Base-by-base conservation (phyloP, 208 protist genomes). In the Kentomonas sorsogonicus region DNA sequence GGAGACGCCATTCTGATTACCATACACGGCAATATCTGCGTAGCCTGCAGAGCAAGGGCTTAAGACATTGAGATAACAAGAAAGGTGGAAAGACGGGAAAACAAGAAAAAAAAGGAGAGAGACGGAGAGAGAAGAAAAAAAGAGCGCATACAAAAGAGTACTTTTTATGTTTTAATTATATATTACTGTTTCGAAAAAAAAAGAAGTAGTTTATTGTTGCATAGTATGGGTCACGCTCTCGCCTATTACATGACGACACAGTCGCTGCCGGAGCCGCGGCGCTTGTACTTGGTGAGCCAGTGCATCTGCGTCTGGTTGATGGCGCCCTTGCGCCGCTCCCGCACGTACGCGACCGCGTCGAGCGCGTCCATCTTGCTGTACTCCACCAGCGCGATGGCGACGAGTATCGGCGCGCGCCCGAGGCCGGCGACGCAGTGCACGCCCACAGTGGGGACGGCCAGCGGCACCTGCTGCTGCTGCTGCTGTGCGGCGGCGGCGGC, bases 381-480 rank as follows among this genome's bases (percentile, higher is more conserved):
- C 82, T 97, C 86, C 53, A 96, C 86, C 33, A 97, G 68, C 18
- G 93, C 88, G 29, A 96, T 64, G 22, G 93, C 90, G n/a, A 96
- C 91, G 9, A 96, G 71, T 11, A 96, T 91, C 3, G 93, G 93
- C 11, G 93, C 93, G 3, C 93, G 66, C 13, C 93, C 93, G 3
- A 97, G 83, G 1, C 93, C 93, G 7, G 93, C 93, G 3, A 96
- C 87, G 63, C 93, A 97, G 63, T 97, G 93, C 52, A 96, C 89
- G 9, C 79, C 91, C 39, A 97, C 83, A 0, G 78, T 84, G 20
- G 74, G 74, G 23, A 47, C 33, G 1, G 40, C 26, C 16, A 31
- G 43, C 10, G 33, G 56, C 33, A 33, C 71, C 44, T 66, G 15
- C 41, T 62, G 36, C 48, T 58, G 33, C 53, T 57, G 50, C 34